Conservation (phyloP, 1,284 basidiomycete genomes). For the Sutorius eximius region DNA sequence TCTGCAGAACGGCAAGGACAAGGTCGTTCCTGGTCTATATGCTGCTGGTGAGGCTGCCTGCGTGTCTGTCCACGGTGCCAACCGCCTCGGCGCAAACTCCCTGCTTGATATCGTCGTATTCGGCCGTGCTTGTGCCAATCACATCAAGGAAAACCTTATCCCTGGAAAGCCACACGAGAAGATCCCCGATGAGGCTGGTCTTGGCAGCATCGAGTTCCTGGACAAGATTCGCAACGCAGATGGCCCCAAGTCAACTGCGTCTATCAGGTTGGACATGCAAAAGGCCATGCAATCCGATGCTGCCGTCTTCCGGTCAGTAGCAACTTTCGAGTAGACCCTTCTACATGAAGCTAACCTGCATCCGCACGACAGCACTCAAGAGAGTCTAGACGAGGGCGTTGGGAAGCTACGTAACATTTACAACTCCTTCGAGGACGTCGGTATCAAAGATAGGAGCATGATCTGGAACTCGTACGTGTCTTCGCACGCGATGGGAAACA, state of each 20-base stretch:
- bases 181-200: conserved; percentile 86
- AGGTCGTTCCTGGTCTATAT: conserved; percentile 95
- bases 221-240: conserved; percentile 86
- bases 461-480: conserved; percentile 93
- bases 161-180: conserved; percentile 92
- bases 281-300: conserved; percentile 98
- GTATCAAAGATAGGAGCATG: conserved; percentile 97
- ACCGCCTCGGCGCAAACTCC: conserved; percentile 99
- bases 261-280: conserved; percentile 95
- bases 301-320: conserved; percentile 79
- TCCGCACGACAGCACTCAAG: conserved; percentile 68
- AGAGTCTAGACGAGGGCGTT: conserved; percentile 91
- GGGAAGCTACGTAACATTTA: conserved; percentile 85
- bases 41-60: conserved; percentile 99
- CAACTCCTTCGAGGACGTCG: conserved; percentile 86
- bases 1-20: conserved; percentile 78
- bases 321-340: background rate
- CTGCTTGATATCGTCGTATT: conserved; percentile 99
- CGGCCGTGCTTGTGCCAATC: conserved; percentile 97
- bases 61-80: conserved; percentile 99
- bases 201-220: conserved; percentile 84
- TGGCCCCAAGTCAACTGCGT: conserved; percentile 84
- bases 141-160: conserved; percentile 90
- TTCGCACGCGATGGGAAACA: background rate
- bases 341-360: conserved; percentile 16